Evolutionary conservation across 2,329 filamentous ascomycete genomes (phyloP).

Genomic region (Rosellinia necatrix): DNA sequence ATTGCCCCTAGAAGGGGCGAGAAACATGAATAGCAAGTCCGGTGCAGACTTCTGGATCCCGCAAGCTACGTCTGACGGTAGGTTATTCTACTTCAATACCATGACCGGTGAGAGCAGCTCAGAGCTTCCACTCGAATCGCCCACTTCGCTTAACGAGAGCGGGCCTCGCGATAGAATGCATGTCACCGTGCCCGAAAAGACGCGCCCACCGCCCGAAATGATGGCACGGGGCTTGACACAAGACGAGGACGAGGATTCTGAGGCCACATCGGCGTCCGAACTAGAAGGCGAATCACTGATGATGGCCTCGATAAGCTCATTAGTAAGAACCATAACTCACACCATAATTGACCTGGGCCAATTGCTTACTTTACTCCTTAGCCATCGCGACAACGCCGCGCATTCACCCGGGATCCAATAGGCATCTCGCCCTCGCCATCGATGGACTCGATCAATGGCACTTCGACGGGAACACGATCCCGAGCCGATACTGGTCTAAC

Average conservation of each 20-base stretch:
- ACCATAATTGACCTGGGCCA: neutral
- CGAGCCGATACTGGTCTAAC: slow-evolving; percentile 55
- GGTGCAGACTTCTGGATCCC: slow-evolving; percentile 98
- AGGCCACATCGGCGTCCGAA: slow-evolving; percentile 81
- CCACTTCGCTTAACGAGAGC: slow-evolving; percentile 76
- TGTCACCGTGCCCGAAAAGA: slow-evolving; percentile 85
- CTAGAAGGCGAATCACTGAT: slow-evolving; percentile 77
- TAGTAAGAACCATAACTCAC: slow-evolving; percentile 57
- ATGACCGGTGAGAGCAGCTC: slow-evolving; percentile 93
- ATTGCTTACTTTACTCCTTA: slow-evolving; percentile 40
- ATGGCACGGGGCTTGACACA: slow-evolving; percentile 82
- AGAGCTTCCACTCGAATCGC: slow-evolving; percentile 92
- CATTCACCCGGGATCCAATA: slow-evolving; percentile 63
- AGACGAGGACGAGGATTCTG: slow-evolving; percentile 90
- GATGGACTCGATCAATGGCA: slow-evolving; percentile 84
- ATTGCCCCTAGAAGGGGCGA: slow-evolving; percentile 70
- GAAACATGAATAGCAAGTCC: slow-evolving; percentile 59
- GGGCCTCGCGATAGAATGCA: slow-evolving; percentile 89
- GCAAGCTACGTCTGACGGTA: slow-evolving; percentile 90
- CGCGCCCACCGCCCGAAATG: slow-evolving; percentile 86
- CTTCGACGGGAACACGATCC: slow-evolving; percentile 62
- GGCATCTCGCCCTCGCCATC: slow-evolving; percentile 81
- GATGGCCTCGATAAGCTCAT: slow-evolving; percentile 69
- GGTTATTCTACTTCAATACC: slow-evolving; percentile 97
- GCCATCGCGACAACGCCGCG: slow-evolving; percentile 65